Evolutionary conservation across 2,329 filamentous ascomycete genomes (phyloP), one percentile per base, ranked within the genome.

Genomic region (Monosporascus sp.): DNA sequence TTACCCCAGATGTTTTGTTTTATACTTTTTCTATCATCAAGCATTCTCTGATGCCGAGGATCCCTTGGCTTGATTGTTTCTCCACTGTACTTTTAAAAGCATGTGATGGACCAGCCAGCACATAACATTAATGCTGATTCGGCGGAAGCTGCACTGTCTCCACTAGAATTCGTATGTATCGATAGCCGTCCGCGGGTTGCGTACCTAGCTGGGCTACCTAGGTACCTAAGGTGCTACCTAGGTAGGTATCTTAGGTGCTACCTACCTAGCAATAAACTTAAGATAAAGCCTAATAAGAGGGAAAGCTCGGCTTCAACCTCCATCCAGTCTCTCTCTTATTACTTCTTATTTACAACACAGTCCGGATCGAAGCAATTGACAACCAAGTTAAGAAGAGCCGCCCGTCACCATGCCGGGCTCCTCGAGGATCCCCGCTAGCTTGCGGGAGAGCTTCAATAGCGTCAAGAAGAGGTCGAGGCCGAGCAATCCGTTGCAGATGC

Each of bases 341-440:
- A 31, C 9, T 31, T 35, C 31, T 14, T n/a, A n/a, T n/a, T n/a
- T 14, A 35, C 31, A 14, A 35, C 31, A 35, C 31, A 35, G 31
- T 5, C 5, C 9, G 31, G 31, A 14, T 14, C 31, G 9, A 35
- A 35, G 31, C 5, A 35, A 27, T 35, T 35, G 31, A 35, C 31
- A 14, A 35, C 11, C 31, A 35, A 35, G 31, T 35, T 35, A 35
- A 35, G 11, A 35, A 35, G 11, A 25, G 15, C 25, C 41, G 48
- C 43, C 44, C 64, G 74, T 58, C 51, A 35, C 9, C 31, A 86
- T 86, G 80, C 79, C 83, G 58, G 86, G 85, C 66, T 83, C 81
- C 56, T 88, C 86, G 61, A 80, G 86, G 65, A 82, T 89, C 70
- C 86, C 87, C 62, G 76, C 87, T 59, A 88, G 85, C 74, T 74